Evolutionary conservation across 352 stramenopile species (phyloP), one percentile per base, ranked within the genome.

Genomic region (Phytophthora lateralis): DNA sequence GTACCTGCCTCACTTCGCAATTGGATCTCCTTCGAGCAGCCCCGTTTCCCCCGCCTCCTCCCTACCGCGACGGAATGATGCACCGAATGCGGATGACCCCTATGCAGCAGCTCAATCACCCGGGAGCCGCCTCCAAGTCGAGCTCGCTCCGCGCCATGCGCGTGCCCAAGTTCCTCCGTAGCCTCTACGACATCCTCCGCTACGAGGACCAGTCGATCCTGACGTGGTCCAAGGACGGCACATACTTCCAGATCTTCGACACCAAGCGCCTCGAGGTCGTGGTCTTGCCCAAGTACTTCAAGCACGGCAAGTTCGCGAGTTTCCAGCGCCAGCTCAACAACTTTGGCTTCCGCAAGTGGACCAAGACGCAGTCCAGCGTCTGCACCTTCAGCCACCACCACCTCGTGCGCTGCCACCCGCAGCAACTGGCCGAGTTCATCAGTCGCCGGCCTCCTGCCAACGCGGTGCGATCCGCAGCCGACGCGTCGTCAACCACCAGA

Each of bases 301-400:
- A 97, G 66, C 93, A 98, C 72, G 75, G 84, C 64, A 97, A 93
- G 64, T 97, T 98, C 73, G 82, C 93, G 10, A 97, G 89, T 39
- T 93, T 98, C 50, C 88, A 96, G 61, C 85, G 93, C 10, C 90
- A 98, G 59, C 80, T 98, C 37, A 97, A 96, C 73, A 97, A 98
- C 73, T 98, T 98, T 72, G 82, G 76, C 43, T 98, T 97, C 67
- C 77, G 78, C 58, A 94, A 94, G 70, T 91, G 82, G 82, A 91
- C 82, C 62, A 91, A 91, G 69, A 92, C 83, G 8, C 80, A 88
- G 55, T 78, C 81, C 12, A 92, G 80, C 56, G 79, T 92, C 45
- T 90, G 80, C 71, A 92, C 80, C 7, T 92, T 92, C 69, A 90
- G 80, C 59, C 83, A 92, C 64, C 66, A 85, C 48, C 68, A 83